Evolutionary conservation across 1,284 basidiomycete genomes (phyloP), one percentile per base, ranked within the genome.

Genomic region (Ganoderma meredithae): DNA sequence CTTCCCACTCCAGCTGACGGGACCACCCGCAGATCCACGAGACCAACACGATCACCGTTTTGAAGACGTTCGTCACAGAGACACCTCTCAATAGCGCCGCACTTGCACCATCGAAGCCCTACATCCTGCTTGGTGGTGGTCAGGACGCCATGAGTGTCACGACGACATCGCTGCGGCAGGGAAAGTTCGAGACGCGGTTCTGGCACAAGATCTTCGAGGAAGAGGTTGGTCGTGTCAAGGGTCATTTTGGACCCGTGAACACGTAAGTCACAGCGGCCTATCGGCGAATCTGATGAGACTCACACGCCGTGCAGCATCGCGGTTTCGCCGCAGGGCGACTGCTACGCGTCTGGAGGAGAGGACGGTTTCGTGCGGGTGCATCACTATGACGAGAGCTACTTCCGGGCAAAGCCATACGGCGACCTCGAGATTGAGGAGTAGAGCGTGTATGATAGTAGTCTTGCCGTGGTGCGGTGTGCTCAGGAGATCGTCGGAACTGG

Each of bases 151-250:
- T 97, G 96, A 93, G 86, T 77, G 97, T 99, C 66, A 99, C 98
- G 17, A 99, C 96, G 5, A 99, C 97, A 1, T 95, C 94, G 7
- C 80, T 91, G 44, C 90, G 97, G 66, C 95, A 98, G 79, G 98
- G 97, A 52, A 97, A 98, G 81, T 99, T 99, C 81, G 98, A 99
- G 84, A 96, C 96, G 3, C 88, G 97, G 60, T 99, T 99, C 85
- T 99, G 96, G 96, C 97, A 99, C 86, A 96, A 95, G 78, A 88
- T 99, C 55, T 96, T 99, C 76, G 97, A 99, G 81, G 97, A 99
- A 85, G 97, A 99, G 81, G 93, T 98, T 69, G 96, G 97, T 27
- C 90, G 97, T 47, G 96, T 99, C 70, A 98, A 96, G 80, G 96
- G 96, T 27, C 96, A 98, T 79, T 96, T 98, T 81, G 97, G 97